Conservation (phyloP, 139 green algal genomes). For the Edaphochlamys debaryana region DNA sequence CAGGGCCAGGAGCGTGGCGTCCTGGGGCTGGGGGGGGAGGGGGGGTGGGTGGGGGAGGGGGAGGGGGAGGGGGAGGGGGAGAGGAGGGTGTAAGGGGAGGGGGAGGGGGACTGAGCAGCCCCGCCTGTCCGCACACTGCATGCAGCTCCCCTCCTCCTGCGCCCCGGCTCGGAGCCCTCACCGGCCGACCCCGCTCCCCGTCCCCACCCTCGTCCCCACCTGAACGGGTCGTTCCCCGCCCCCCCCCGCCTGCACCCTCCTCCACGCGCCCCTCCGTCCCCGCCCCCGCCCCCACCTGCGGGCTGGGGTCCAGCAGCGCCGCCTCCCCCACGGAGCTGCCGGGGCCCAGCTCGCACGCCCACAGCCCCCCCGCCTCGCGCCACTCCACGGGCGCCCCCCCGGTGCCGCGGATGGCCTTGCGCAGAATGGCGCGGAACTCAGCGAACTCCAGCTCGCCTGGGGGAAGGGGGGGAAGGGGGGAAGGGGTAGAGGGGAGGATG, state of each 20-base stretch:
- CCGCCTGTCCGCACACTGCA: no score
- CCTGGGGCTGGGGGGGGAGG: conserved; percentile 30
- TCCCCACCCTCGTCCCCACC: no score
- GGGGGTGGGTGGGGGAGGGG: background rate
- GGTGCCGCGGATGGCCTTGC: conserved; percentile 21
- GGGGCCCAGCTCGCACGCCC: conserved; percentile 20
- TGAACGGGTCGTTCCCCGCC: no score
- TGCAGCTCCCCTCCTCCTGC: no score
- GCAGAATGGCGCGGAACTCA: conserved; percentile 53
- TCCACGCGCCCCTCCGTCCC: background rate
- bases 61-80: background rate
- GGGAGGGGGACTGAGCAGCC: background rate
- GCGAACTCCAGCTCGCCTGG: conserved; percentile 60
- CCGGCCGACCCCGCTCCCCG: no score
- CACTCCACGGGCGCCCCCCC: background rate
- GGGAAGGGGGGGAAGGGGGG: background rate
- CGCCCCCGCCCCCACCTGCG: background rate
- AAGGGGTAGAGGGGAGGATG: no score
- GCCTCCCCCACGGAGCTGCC: conserved; percentile 45
- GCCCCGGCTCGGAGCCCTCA: no score
- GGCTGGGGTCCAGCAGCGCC: conserved; percentile 9
- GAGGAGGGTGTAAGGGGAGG: background rate
- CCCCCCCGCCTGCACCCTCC: no score
- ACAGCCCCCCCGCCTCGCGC: conserved; percentile 11
- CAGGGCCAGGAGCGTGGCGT: conserved; percentile 49